These are phyloP conservation scores for Phytophthora fragariaefolia DNA, from an alignment of 352 stramenopile species.

Conservation along the genomic window DNA sequence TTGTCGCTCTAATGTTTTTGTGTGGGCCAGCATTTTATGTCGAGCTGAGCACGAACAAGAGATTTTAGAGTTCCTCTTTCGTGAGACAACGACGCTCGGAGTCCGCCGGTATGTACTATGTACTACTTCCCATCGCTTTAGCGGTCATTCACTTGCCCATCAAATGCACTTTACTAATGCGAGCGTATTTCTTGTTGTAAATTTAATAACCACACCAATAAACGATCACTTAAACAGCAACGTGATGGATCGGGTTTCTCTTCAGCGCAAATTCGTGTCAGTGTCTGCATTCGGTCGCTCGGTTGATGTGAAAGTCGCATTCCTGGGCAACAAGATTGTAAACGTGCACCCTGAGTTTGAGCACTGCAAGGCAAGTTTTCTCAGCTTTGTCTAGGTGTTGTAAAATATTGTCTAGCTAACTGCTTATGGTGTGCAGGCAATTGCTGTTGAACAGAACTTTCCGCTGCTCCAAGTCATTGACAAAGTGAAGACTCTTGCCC, in stretches of 20 bases:
- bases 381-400: neutral
- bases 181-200: neutral
- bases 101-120: constrained; percentile 70
- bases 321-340: constrained; percentile 52
- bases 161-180: constrained; percentile 12
- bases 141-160: too few species aligned
- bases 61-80: constrained; percentile 73
- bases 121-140: too few species aligned
- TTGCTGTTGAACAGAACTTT: constrained; percentile 45
- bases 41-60: constrained; percentile 53
- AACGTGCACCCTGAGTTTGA: constrained; percentile 88
- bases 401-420: neutral
- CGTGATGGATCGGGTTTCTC: constrained; percentile 58
- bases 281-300: constrained; percentile 49
- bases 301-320: constrained; percentile 72
- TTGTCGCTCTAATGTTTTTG: neutral
- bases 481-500: constrained; percentile 52
- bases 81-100: constrained; percentile 90
- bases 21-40: constrained; percentile 73
- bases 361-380: constrained; percentile 69
- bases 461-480: constrained; percentile 69
- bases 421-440: constrained; percentile 32
- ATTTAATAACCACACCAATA: constrained; percentile 26
- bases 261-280: constrained; percentile 61
- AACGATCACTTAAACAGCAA: constrained; percentile 45